A percentile compares a stretch with the other conserved stretches of the same genome.
Conservation (phyloP, 179 eudicot species). For the Dionaea muscipula region DNA sequence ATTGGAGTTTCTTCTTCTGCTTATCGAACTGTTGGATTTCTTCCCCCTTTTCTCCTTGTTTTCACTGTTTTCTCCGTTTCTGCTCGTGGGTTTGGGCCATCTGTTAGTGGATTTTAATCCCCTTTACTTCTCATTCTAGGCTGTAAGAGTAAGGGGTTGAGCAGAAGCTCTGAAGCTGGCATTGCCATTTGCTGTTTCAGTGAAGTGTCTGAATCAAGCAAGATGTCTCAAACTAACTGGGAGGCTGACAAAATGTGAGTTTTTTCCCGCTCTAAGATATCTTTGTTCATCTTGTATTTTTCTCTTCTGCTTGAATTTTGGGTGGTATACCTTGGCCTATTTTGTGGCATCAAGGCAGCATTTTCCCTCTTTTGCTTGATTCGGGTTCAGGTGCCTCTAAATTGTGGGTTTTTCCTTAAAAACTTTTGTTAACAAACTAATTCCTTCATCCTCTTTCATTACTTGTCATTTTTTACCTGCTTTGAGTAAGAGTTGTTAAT, state of each 20-base stretch:
- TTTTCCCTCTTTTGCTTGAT: not conserved
- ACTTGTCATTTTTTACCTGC: not conserved
- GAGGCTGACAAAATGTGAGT: conserved; percentile 89
- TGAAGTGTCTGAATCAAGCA: conserved; percentile 14
- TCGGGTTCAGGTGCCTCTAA: not conserved
- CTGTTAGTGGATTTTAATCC: not conserved
- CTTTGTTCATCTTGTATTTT: too few species aligned
- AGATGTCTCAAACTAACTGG: conserved; percentile 85
- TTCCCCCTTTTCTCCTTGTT: too few species aligned
- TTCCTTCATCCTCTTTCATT: conserved; percentile 1
- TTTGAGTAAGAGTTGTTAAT: too few species aligned
- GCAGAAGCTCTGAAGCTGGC: conserved; percentile 4
- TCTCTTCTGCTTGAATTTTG: too few species aligned
- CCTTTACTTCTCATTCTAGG: not conserved
- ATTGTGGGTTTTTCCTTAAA: not conserved
- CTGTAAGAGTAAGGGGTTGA: not conserved
- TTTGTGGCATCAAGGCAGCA: not conserved
- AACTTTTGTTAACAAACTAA: not conserved
- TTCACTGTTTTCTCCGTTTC: not conserved
- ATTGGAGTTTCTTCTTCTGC: not conserved
- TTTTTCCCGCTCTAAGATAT: not conserved
- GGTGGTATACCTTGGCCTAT: too few species aligned
- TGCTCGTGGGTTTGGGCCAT: conserved; percentile 1
- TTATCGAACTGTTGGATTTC: not conserved
- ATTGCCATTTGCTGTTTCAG: not conserved